These are phyloP conservation scores for Kurtzmaniella quercitrusa DNA, from an alignment of 1,139 yeast genomes.

Conservation along the genomic window DNA sequence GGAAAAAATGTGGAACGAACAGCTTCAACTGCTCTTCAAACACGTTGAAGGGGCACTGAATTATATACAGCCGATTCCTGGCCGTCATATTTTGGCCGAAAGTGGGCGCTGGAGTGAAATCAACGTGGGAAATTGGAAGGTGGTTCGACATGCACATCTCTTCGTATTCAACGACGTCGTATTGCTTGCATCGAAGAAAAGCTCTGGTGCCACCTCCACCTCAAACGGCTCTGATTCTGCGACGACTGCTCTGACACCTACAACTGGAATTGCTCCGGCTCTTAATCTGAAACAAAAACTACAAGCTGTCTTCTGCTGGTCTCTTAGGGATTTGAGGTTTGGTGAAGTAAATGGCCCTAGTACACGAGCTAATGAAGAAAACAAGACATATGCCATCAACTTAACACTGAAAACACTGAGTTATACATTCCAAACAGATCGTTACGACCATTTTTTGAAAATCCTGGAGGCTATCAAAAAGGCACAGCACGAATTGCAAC, in stretches of 20 bases:
- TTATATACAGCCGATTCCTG: slow-evolving; percentile 69
- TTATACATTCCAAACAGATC: slow-evolving; percentile 64
- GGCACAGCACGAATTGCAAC: slow-evolving; percentile 59
- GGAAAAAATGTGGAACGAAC: slow-evolving; percentile 79
- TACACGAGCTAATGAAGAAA: slow-evolving; percentile 14
- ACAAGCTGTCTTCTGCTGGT: slow-evolving; percentile 80
- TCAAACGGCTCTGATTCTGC: slow-evolving; percentile 1
- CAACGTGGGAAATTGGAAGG: slow-evolving; percentile 83
- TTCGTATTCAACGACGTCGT: slow-evolving; percentile 76
- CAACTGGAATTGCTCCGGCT: slow-evolving; percentile 6
- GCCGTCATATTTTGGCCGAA: slow-evolving; percentile 77
- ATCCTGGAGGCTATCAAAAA: slow-evolving; percentile 57
- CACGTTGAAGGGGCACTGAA: slow-evolving; percentile 92
- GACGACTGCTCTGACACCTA: slow-evolving; percentile 3
- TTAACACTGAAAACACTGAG: slow-evolving; percentile 46
- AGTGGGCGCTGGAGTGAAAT: slow-evolving; percentile 86
- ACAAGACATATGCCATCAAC: slow-evolving; percentile 40
- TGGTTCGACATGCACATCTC: slow-evolving; percentile 71
- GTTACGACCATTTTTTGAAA: slow-evolving; percentile 54
- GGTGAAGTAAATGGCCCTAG: slow-evolving; percentile 25
- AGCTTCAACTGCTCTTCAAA: slow-evolving; percentile 66
- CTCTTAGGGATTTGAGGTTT: slow-evolving; percentile 59
- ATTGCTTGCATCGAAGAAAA: slow-evolving; percentile 65
- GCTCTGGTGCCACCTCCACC: slow-evolving; percentile 13
- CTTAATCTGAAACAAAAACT: slow-evolving; percentile 30